Evolutionary conservation across 179 eudicot genomes (phyloP).

Genomic region (Sideroxylon spinosum): DNA sequence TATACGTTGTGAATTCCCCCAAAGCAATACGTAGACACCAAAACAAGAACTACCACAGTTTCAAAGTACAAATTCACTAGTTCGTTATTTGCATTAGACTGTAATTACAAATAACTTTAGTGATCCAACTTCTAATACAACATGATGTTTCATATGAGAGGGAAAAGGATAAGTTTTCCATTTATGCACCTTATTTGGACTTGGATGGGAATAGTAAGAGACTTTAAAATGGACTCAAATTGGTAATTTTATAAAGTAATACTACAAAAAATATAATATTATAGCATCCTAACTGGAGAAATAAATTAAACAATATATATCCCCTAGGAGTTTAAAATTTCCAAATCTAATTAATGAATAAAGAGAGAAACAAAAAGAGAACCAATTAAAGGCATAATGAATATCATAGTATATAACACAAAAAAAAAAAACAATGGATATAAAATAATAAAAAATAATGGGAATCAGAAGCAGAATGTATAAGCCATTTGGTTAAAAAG

Average conservation of each 20-base stretch:
- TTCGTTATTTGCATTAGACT: background rate
- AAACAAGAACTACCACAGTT: background rate
- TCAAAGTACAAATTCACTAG: background rate
- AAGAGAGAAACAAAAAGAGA: background rate
- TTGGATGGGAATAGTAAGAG: no score
- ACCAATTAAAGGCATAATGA: no score
- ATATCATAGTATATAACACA: no score
- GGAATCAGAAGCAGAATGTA: background rate
- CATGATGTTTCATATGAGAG: background rate
- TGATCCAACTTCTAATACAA: background rate
- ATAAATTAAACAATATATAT: constrained; percentile 27
- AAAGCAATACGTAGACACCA: background rate
- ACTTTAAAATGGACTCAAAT: no score
- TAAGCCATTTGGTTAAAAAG: background rate
- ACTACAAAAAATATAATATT: no score
- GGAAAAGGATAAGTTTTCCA: background rate
- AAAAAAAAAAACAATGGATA: no score
- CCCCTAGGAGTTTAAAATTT: constrained; percentile 81
- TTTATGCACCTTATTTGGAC: background rate
- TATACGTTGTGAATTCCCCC: background rate
- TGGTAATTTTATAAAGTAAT: no score
- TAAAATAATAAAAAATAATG: background rate
- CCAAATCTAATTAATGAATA: constrained; percentile 43
- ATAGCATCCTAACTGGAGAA: no score
- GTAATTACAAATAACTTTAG: background rate